Evolutionary conservation across 768 basidiomycete species (phyloP), one percentile per base, ranked within the genome.

Genomic region (Rhizopogon vinicolor): DNA sequence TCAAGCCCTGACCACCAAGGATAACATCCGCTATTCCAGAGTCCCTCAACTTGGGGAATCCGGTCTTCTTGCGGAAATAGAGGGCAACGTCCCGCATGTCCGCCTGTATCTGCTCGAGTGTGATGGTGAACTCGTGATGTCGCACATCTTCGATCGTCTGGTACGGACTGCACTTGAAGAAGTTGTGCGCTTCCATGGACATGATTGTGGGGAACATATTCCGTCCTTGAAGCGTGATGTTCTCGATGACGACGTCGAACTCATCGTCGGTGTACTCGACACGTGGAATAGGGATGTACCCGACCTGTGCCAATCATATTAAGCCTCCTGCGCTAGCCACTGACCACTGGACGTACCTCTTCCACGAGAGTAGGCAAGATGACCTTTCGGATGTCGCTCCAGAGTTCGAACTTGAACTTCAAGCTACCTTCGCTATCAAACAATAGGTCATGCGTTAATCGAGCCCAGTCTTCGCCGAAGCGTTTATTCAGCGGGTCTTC

Each of bases 31-130:
- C 93, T 16, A 94, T 69, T 43, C 93, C 93, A 6, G 84, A 85
- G 70, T 96, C 93, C 48, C 69, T 78, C 68, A 94, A 71, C 76
- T 86, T 92, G 3, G 88, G 83, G 62, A 91, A 82, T 3, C 91
- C 91, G 5, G 75, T 80, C 82, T 94, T 95, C 78, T 86, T 91
- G 60, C 78, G 79, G 77, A 91, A 94, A 67, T 87, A 92, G 70
- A 98, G 96, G 8, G 89, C 87, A 13, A 97, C 91, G 62, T 98
- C 94, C 14, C 90, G 82, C 83, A 98, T 89, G 61, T 97, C 93
- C 5, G 89, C 89, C 67, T 98, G 94, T 62, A 97, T 89, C 69
- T 98, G 94, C 29, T 76, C 77, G 39, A 97, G 77, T 7, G 83
- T 84, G 53, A 97, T 67, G 37, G 79, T 86, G 65, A 97, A 83